Percentiles rank a stretch among this genome's conserved stretches.
Evolutionary conservation across 2,329 filamentous ascomycete species (phyloP).

Genomic region (Ophiocordyceps australis): DNA sequence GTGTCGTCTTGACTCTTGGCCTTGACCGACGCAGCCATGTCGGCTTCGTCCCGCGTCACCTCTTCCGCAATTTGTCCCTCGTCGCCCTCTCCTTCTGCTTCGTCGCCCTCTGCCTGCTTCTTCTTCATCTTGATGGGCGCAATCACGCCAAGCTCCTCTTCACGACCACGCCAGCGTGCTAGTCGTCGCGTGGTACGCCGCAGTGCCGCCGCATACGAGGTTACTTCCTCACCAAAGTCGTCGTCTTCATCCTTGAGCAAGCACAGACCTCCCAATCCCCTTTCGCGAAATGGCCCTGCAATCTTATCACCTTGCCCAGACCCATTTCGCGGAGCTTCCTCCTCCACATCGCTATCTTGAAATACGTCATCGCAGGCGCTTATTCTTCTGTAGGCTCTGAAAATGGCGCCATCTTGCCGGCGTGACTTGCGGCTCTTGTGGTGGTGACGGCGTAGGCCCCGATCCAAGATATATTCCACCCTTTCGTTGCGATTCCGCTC

Average conservation of each 20-base stretch:
- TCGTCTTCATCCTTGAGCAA: constrained; percentile 44
- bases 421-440: constrained; percentile 43
- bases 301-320: constrained; percentile 10
- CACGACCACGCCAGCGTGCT: constrained; percentile 43
- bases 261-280: constrained; percentile 44
- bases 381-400: constrained; percentile 47
- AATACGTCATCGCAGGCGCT: constrained; percentile 35
- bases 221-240: constrained; percentile 61
- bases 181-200: constrained; percentile 45
- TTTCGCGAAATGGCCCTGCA: constrained; percentile 28
- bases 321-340: constrained; percentile 15
- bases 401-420: constrained; percentile 45
- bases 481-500: constrained; percentile 62
- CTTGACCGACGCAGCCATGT: neutral
- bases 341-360: constrained; percentile 45
- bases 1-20: constrained; percentile 11
- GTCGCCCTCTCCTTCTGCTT: constrained; percentile 10
- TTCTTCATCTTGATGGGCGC: constrained; percentile 22
- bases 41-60: constrained; percentile 5
- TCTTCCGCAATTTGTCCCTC: constrained; percentile 9
- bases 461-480: constrained; percentile 66
- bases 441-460: constrained; percentile 50
- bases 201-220: constrained; percentile 46
- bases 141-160: constrained; percentile 26
- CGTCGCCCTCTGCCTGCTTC: constrained; percentile 9